phyloP scores from a whole-genome alignment of 2,329 filamentous ascomycete species.

The Trichophyton verrucosum region DNA sequence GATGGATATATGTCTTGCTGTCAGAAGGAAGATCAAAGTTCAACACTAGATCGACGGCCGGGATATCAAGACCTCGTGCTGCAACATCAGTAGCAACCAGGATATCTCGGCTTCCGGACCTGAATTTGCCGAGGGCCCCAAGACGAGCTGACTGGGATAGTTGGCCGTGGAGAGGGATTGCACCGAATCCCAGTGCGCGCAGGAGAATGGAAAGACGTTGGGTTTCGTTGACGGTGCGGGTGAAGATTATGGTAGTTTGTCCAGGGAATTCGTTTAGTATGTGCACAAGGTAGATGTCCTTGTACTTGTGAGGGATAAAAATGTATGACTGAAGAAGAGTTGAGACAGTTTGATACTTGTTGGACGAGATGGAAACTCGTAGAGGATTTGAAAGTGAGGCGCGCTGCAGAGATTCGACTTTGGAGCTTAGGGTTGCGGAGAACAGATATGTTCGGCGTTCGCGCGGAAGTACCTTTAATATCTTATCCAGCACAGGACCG shows the following conservation, averaged over 20 bases:
- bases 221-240: conserved; percentile 79
- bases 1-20: conserved; percentile 81
- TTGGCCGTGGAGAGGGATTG: conserved; percentile 86
- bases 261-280: conserved; percentile 76
- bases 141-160: conserved; percentile 77
- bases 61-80: conserved; percentile 80
- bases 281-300: conserved; percentile 81
- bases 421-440: conserved; percentile 85
- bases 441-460: conserved; percentile 76
- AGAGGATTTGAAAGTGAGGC: conserved; percentile 77
- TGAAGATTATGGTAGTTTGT: conserved; percentile 82
- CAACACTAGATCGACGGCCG: conserved; percentile 69
- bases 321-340: conserved; percentile 77
- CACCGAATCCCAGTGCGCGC: conserved; percentile 71
- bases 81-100: conserved; percentile 87
- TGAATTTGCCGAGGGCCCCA: conserved; percentile 83
- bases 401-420: conserved; percentile 83
- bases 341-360: conserved; percentile 82
- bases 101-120: conserved; percentile 64
- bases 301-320: conserved; percentile 74
- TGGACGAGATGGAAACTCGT: conserved; percentile 66
- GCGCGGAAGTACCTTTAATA: conserved; percentile 73
- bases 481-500: conserved; percentile 81
- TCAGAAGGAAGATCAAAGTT: conserved; percentile 77
- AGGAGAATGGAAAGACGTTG: conserved; percentile 75